phyloP scores from a whole-genome alignment of 441 rosid species.

The Gossypium lobatum region DNA sequence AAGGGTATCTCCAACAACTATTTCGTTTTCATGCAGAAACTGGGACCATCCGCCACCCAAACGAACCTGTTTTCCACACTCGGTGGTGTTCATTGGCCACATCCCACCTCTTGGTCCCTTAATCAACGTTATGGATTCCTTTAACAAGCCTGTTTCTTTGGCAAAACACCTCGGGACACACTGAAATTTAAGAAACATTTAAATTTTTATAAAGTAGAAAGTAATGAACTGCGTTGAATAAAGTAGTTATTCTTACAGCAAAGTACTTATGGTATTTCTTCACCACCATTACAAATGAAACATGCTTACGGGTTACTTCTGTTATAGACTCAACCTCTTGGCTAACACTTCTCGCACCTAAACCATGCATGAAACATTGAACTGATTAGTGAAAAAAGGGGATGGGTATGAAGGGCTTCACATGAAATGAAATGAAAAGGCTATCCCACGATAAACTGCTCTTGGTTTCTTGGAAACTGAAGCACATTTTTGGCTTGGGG shows the following conservation, averaged over 20 bases:
- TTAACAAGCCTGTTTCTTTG: background rate
- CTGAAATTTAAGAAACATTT: background rate
- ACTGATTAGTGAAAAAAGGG: background rate
- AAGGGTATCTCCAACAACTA: conserved; percentile 6
- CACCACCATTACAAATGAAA: background rate
- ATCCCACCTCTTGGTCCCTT: conserved; percentile 7
- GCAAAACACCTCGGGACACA: background rate
- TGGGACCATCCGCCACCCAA: conserved; percentile 11
- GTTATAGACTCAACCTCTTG: background rate
- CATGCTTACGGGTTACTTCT: background rate
- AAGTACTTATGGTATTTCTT: background rate
- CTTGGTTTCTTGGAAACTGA: background rate
- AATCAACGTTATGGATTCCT: background rate
- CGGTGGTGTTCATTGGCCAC: background rate
- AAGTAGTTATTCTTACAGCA: background rate
- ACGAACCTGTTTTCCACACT: background rate
- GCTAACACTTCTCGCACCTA: background rate
- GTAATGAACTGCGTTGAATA: background rate
- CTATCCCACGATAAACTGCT: background rate
- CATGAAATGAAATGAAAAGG: background rate
- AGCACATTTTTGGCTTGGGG: background rate
- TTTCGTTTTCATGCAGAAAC: background rate
- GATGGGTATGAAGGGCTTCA: background rate
- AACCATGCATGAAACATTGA: background rate
- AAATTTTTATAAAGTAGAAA: background rate